Percentiles rank a stretch among this genome's conserved stretches.
Evolutionary conservation across 2,329 filamentous ascomycete species (phyloP).

Genomic region (Kalmusia sp.): DNA sequence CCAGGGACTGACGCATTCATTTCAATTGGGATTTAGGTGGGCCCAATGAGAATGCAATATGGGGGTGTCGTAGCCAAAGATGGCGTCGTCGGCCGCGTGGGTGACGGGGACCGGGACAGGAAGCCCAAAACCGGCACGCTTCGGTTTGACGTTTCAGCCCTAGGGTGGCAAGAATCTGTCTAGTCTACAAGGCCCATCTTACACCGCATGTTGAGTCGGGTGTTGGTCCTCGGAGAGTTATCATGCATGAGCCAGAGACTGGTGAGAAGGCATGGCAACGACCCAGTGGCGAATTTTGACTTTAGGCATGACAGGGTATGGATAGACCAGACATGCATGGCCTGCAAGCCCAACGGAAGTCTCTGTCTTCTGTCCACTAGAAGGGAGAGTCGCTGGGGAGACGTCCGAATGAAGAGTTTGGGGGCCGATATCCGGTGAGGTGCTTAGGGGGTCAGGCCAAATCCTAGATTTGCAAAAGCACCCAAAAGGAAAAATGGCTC

Average conservation of each 20-base stretch:
- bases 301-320: constrained; percentile 15
- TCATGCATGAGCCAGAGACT: not conserved
- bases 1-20: constrained; percentile 15
- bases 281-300: constrained; percentile 21
- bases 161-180: constrained; percentile 12
- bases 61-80: constrained; percentile 4
- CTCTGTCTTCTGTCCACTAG: constrained; percentile 8
- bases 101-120: constrained; percentile 11
- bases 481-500: not conserved
- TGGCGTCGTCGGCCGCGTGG: constrained; percentile 14
- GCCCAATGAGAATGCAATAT: constrained; percentile 22
- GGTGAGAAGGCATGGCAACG: constrained; percentile 10
- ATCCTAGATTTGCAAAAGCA: not conserved
- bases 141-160: constrained; percentile 23
- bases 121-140: constrained; percentile 3
- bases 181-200: constrained; percentile 10
- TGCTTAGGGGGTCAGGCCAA: constrained; percentile 1
- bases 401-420: constrained; percentile 17
- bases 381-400: constrained; percentile 7
- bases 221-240: constrained; percentile 8
- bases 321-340: constrained; percentile 17
- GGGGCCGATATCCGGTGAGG: constrained; percentile 26
- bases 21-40: constrained; percentile 11
- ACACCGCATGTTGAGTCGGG: constrained; percentile 14
- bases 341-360: constrained; percentile 8